Percentiles rank a stretch among this genome's conserved stretches.
Evolutionary conservation across 192 early-diverging fungal species (phyloP).

Genomic region (Physocladia obscura): DNA sequence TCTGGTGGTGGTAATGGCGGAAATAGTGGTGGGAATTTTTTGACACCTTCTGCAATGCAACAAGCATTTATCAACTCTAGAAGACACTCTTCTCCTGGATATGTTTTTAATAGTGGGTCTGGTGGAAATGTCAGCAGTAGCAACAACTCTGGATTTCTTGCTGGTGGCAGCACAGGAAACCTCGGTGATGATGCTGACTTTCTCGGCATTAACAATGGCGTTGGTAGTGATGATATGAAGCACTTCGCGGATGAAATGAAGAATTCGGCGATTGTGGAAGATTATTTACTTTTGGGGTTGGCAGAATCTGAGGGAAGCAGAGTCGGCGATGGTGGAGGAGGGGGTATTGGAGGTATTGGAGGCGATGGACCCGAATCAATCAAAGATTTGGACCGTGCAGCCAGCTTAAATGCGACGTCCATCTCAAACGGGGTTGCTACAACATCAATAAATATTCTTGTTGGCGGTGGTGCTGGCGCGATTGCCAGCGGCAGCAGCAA

Average conservation of each 20-base stretch:
- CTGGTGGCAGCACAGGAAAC: too few species aligned
- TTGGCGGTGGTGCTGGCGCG: neutral
- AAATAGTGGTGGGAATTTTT: neutral
- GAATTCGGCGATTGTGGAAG: neutral
- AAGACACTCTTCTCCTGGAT: constrained; percentile 28
- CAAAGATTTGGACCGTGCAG: too few species aligned
- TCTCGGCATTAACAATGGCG: neutral
- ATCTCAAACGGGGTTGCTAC: too few species aligned
- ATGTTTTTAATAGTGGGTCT: neutral
- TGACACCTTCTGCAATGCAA: neutral
- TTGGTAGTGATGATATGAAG: neutral
- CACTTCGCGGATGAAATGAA: constrained; percentile 4
- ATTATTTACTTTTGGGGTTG: neutral
- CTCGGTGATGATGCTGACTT: neutral
- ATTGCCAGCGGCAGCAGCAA: neutral
- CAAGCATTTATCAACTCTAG: neutral
- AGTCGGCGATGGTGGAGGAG: too few species aligned
- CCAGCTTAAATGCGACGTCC: too few species aligned
- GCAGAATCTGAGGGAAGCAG: neutral
- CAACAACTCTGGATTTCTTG: too few species aligned
- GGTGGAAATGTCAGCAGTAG: too few species aligned
- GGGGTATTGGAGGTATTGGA: neutral
- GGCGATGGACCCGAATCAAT: too few species aligned
- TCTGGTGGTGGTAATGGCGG: neutral
- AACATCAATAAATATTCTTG: too few species aligned